Conservation (phyloP, 169 alveolate species). For the Eimeria necatrix region DNA sequence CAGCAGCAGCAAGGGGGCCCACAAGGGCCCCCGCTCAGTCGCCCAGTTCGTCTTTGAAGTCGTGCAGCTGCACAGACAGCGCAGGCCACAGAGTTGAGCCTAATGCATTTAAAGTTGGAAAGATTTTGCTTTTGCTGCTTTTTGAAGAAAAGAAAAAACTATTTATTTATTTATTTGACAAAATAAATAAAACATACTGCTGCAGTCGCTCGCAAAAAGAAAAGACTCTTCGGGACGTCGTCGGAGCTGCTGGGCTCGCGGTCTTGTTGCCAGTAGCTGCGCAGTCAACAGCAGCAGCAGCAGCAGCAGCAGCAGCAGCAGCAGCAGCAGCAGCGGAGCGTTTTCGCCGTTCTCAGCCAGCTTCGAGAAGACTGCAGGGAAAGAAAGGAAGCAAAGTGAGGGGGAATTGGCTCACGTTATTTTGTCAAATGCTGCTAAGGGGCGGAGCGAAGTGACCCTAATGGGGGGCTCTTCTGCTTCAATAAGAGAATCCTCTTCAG, state of each 20-base stretch:
- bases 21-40: not conserved
- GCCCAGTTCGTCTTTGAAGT: constrained; percentile 8
- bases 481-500: not conserved
- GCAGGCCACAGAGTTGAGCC: not conserved
- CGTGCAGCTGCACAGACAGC: constrained; percentile 37
- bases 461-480: constrained; percentile 25
- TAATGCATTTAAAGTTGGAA: too few species aligned
- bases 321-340: not conserved
- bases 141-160: not conserved
- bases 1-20: not conserved
- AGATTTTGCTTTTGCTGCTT: not conserved
- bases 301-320: not conserved
- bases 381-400: not conserved
- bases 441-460: constrained; percentile 34
- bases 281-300: not conserved
- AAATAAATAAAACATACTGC: not conserved
- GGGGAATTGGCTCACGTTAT: not conserved
- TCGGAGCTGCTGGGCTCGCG: constrained; percentile 34
- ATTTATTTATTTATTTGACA: not conserved
- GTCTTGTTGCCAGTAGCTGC: constrained; percentile 70
- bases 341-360: not conserved
- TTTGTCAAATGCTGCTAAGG: constrained; percentile 34
- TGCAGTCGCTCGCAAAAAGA: constrained; percentile 34
- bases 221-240: constrained; percentile 50
- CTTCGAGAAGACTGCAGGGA: not conserved